Base-by-base conservation (phyloP, 768 basidiomycete species). In the Phanerochaete sordida region DNA sequence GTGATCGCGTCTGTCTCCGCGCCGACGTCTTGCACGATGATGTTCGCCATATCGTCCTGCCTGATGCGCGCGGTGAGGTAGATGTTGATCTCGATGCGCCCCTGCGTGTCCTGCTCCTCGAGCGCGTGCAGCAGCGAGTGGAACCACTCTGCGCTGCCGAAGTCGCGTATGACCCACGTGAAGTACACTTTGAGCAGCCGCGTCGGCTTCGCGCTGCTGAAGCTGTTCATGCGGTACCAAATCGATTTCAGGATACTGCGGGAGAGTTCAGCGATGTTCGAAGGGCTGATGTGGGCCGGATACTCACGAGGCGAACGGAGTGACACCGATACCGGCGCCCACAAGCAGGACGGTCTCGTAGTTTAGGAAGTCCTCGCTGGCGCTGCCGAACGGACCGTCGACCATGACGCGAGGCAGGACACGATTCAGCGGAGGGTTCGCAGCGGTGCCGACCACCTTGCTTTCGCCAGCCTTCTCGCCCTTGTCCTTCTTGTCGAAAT, bases 161-260 rank as follows among this genome's bases (percentile, higher is more conserved):
- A 94, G 73, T 95, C 93, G 66, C 92, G 89, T 70, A 96, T 96
- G 68, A 95, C 93, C 94, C 93, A 95, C 16, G 91, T 91, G 71
- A 95, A 93, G 79, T 93, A 93, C 50, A 92, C 90, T 76, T 98
- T 97, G 52, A 89, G 90, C 45, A 97, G 82, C 49, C 91, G 83
- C 1, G 94, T 95, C 15, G 85, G 84, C 72, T 86, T 87, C 24
- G 82, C 82, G 63, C 79, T 75, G 68, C 88, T 84, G 68, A 93
- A 81, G 75, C 88, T 88, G 76, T 95, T 96, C 90, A 95, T 90
- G 59, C 93, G 89, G 77, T 97, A 98, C 94, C 94, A 95, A 68
- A 95, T 92, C 15, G 90, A 88, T 73, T 95, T 93, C 57, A 93
- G 75, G 66, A 92, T 93, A 53, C 89, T 90, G 63, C 23, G 49